Base-by-base conservation (phyloP, 176 grass and related monocot species). In the Juncus effusus region DNA sequence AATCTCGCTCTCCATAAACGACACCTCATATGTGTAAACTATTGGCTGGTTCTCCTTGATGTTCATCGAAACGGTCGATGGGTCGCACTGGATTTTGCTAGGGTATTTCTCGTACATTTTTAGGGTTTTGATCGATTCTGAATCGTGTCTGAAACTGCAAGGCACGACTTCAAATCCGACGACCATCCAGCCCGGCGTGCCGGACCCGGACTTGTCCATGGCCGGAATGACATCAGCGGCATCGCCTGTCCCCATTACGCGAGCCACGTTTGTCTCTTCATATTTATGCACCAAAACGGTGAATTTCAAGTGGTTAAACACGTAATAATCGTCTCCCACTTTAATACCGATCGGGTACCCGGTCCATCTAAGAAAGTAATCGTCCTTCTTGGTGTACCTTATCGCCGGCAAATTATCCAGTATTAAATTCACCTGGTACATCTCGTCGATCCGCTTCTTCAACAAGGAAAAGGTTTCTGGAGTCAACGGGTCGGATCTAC, bases 151-250 rank as follows among this genome's bases (percentile, higher is more conserved):
- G 40, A 78, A 63, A 36, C 80, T 83, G 36, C 80, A 83, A 10
- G 80, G 74, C 6, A 83, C 74, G 14, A 83, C 80, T 61, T 83
- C 80, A 51, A 83, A 83, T 44, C 80, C 80, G 2, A 83, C 80
- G 35, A 83, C 80, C 53, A 67, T 78, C 80, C 70, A 79, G 14
- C 76, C 76, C 1, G 71, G 63, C 50, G 38, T 28, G 35, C 28
- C 61, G 0, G 47, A 54, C n/a, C 44, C 55, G 0, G 67, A 16
- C 14, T 78, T 78, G 36, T 73, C 74, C 19, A 55, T 10, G 19
- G 54, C 3, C 6, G 74, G 74, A n/a, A 83, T 83, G 12, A 42
- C 74, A 45, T 78, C 80, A 0, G 80, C 67, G 2, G 74, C 74
- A 63, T 78, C 80, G 13, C 73, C 72, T 0, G 79, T 76, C 59